Percentiles rank a stretch among this genome's conserved stretches.
Conservation (phyloP, 495 filamentous ascomycete genomes). For the Penicillium goetzii region DNA sequence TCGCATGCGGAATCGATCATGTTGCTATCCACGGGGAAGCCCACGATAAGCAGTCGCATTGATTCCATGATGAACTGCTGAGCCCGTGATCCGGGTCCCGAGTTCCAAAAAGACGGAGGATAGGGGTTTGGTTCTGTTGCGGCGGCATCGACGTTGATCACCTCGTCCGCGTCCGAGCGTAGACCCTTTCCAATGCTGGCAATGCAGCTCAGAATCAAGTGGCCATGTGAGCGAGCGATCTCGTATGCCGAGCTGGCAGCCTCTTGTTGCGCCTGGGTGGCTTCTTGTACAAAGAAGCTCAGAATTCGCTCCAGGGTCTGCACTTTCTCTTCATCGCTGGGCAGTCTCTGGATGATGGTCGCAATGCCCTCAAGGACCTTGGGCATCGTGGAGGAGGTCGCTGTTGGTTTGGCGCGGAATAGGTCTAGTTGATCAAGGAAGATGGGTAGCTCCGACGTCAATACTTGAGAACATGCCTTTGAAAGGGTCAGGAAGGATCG, state of each 20-base stretch:
- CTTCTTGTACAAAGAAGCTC: constrained; percentile 55
- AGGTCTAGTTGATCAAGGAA: constrained; percentile 79
- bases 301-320: constrained; percentile 67
- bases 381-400: constrained; percentile 76
- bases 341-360: constrained; percentile 78
- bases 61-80: constrained; percentile 63
- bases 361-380: constrained; percentile 81
- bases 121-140: constrained; percentile 41
- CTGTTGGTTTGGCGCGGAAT: constrained; percentile 60
- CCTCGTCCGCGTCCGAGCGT: constrained; percentile 69
- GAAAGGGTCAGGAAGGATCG: constrained; percentile 80
- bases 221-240: constrained; percentile 55
- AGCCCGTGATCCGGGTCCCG: constrained; percentile 53
- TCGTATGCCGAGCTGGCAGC: constrained; percentile 44
- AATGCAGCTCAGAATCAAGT: constrained; percentile 73
- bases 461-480: constrained; percentile 71
- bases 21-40: constrained; percentile 64
- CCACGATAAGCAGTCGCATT: constrained; percentile 51
- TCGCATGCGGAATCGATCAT: constrained; percentile 77
- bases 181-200: constrained; percentile 78
- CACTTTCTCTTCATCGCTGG: constrained; percentile 63
- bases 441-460: constrained; percentile 70
- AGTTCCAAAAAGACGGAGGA: constrained; percentile 61
- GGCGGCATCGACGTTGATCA: constrained; percentile 64
- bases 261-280: constrained; percentile 41